Base-by-base conservation (phyloP, 495 filamentous ascomycete species). In the Aspergillus carlsbadensis region DNA sequence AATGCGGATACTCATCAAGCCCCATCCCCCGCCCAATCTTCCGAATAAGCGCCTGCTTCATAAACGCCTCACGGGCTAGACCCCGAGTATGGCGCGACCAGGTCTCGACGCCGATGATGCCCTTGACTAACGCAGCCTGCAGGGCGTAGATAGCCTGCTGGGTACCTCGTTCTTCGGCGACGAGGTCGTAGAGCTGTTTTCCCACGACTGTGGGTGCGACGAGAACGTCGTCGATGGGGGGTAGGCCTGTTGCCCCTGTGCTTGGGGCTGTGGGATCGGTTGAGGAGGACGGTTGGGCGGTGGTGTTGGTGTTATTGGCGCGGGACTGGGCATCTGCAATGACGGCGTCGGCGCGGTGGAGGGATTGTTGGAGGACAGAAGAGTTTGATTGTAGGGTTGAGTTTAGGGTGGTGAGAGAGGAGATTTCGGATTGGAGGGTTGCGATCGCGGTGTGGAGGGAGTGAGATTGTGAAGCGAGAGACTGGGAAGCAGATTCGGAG, bases 181-280 rank as follows among this genome's bases (percentile, higher is more conserved):
- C 88, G 2, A 92, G 75, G 54, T 87, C 85, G 69, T 96, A 98
- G 52, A 98, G 73, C 78, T 98, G 94, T 62, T 88, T 89, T 6
- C 87, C 91, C 18, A 96, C 92, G 3, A 98, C 89, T 0, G 92
- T 96, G 1, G 92, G 90, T 6, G 92, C 92, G n/a, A 97, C 90
- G 10, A 98, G 78, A 31, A 98, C 78, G 26, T 95, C 89, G 73
- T 98, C 94, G 43, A 98, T 86, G 20, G 80, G 78, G 0, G 87
- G 87, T 1, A 83, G 71, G n/a, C 74, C 78, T 4, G 66, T 58
- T 44, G 71, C 59, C 6, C 59, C 56, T 5, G 65, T 10, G n/a
- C 55, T 22, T 34, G 74, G 60, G 22, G 76, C 26, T 34, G 74
- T 61, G 22, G 76, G 57, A 10, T 63, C 59, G n/a, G 69, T 51